A percentile compares a stretch with the other conserved stretches of the same genome.
These are phyloP conservation scores for Nitzschia sp. DNA, from an alignment of 108 stramenopile species.

Conservation along the genomic window DNA sequence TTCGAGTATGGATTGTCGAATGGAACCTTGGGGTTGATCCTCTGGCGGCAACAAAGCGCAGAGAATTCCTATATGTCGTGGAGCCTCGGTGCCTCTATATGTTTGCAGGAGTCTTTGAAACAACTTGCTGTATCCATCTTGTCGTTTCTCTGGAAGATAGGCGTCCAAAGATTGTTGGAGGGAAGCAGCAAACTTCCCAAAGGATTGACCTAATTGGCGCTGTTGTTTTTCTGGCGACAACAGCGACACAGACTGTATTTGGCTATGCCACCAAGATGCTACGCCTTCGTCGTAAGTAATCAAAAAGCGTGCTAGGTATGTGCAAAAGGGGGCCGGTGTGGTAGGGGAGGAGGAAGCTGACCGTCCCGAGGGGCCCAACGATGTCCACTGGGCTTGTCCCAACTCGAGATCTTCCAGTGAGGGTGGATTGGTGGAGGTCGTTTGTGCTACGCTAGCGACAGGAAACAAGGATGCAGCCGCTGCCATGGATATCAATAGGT, in stretches of 20 bases:
- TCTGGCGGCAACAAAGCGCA: constrained; percentile 71
- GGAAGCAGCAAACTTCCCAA: constrained; percentile 66
- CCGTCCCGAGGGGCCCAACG: neutral
- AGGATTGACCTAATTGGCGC: constrained; percentile 42
- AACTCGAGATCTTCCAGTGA: constrained; percentile 42
- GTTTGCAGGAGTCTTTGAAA: constrained; percentile 34
- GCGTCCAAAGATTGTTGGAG: constrained; percentile 37
- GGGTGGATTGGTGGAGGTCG: neutral
- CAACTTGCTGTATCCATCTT: constrained; percentile 20
- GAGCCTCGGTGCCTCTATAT: constrained; percentile 38
- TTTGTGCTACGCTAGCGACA: neutral
- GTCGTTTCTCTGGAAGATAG: constrained; percentile 4
- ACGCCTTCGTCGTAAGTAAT: constrained; percentile 68
- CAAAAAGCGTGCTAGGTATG: constrained; percentile 71
- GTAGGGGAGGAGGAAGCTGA: neutral
- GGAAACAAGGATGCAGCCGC: constrained; percentile 10
- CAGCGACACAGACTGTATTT: constrained; percentile 45
- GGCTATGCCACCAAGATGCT: constrained; percentile 58
- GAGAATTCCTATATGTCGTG: constrained; percentile 58
- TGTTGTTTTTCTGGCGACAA: constrained; percentile 43
- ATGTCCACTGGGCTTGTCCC: constrained; percentile 40
- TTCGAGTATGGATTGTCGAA: constrained; percentile 15
- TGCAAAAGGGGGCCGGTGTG: constrained; percentile 67
- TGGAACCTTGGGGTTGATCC: constrained; percentile 55
- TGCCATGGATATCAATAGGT: neutral